These are phyloP conservation scores for Dryadomyces quercus-mongolicae DNA, from an alignment of 2,329 filamentous ascomycete species.

Conservation along the genomic window DNA sequence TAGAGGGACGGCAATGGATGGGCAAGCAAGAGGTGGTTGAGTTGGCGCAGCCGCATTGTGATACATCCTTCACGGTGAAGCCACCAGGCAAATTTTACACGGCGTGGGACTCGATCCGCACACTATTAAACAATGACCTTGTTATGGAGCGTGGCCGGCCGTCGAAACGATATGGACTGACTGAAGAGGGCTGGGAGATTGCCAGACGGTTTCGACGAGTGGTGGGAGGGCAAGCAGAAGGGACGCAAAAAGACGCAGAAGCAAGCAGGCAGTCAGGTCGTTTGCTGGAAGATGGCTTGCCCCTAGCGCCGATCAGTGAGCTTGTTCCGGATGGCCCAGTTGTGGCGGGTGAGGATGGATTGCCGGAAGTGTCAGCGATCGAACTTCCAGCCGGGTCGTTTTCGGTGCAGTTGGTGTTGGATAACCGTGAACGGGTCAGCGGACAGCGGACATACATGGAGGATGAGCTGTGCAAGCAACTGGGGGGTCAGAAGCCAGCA, in stretches of 20 bases:
- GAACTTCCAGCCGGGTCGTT: slow-evolving; percentile 52
- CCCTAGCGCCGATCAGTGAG: background rate
- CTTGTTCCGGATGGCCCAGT: background rate
- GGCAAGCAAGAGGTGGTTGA: slow-evolving; percentile 58
- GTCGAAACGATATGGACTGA: slow-evolving; percentile 54
- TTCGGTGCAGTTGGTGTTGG: slow-evolving; percentile 59
- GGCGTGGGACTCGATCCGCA: slow-evolving; percentile 76
- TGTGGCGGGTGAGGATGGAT: slow-evolving; percentile 12
- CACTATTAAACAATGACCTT: slow-evolving; percentile 58
- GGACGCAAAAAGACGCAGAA: background rate
- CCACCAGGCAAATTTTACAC: slow-evolving; percentile 63
- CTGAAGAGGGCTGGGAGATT: slow-evolving; percentile 68
- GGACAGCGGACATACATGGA: slow-evolving; percentile 69
- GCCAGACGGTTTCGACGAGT: slow-evolving; percentile 50
- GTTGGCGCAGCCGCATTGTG: slow-evolving; percentile 57
- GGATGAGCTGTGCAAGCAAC: slow-evolving; percentile 51
- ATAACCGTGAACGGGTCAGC: slow-evolving; percentile 61
- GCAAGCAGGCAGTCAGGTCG: background rate
- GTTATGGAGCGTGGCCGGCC: slow-evolving; percentile 61
- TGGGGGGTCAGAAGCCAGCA: slow-evolving; percentile 41
- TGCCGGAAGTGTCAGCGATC: slow-evolving; percentile 47
- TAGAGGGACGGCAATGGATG: slow-evolving; percentile 43
- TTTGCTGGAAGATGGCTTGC: too few relatives aligned
- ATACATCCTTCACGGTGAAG: slow-evolving; percentile 56
- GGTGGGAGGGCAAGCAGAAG: background rate